These are phyloP conservation scores for Plasmodium yoelii DNA, from an alignment of 169 alveolate species.

Conservation along the genomic window DNA sequence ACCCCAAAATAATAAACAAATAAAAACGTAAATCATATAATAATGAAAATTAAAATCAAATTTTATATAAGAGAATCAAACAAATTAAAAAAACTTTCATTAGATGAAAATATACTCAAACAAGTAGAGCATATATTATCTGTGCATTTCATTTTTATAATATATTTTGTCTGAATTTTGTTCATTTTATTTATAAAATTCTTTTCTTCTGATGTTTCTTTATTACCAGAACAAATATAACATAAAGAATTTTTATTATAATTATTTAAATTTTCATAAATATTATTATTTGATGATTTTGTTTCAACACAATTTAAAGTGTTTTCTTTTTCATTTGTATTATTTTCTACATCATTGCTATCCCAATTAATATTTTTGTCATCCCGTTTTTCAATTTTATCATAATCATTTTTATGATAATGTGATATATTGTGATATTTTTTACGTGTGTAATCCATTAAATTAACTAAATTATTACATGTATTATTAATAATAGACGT, in stretches of 20 bases:
- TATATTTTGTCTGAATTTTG: conserved; percentile 39
- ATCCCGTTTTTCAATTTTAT: background rate
- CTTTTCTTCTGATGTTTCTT: conserved; percentile 63
- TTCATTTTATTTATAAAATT: conserved; percentile 50
- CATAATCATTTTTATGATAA: background rate
- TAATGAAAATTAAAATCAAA: too few species aligned
- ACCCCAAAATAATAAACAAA: too few species aligned
- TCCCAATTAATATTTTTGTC: background rate
- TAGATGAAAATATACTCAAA: conserved; percentile 59
- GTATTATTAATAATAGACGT: conserved; percentile 39
- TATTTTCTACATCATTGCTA: background rate
- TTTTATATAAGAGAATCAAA: conserved; percentile 20
- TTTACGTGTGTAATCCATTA: background rate
- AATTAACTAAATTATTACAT: conserved; percentile 25
- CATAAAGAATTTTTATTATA: conserved; percentile 4
- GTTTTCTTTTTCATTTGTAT: background rate
- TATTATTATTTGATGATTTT: background rate
- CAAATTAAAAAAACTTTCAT: conserved; percentile 20
- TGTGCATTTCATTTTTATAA: conserved; percentile 49
- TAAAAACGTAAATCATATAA: too few species aligned
- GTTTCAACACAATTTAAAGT: background rate
- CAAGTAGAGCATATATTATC: conserved; percentile 62
- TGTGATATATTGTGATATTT: background rate
- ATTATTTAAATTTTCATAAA: background rate
- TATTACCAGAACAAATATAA: conserved; percentile 57